Conservation (phyloP, 768 basidiomycete species). For the Mycena pura region DNA sequence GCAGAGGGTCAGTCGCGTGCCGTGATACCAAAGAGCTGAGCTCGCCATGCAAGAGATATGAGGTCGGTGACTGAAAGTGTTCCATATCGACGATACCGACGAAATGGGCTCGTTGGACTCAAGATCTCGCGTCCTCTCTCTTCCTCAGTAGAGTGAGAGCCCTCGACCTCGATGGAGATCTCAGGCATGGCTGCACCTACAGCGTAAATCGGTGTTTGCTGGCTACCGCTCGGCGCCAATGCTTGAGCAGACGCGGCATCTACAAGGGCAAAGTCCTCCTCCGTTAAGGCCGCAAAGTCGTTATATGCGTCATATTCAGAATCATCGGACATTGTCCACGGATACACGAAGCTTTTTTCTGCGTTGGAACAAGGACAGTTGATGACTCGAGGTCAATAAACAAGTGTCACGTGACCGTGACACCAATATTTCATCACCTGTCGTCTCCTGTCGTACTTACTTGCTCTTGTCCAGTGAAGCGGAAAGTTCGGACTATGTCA, state of each 20-base stretch:
- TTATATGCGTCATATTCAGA: slow-evolving; percentile 54
- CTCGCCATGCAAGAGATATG: slow-evolving; percentile 65
- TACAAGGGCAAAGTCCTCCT: slow-evolving; percentile 58
- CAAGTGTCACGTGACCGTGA: not conserved
- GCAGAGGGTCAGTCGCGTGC: not conserved
- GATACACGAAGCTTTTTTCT: not conserved
- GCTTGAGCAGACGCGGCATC: slow-evolving; percentile 41
- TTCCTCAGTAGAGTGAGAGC: not conserved
- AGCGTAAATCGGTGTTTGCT: slow-evolving; percentile 1
- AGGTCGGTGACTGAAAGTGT: slow-evolving; percentile 70
- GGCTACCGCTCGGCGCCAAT: not conserved
- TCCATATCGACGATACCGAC: slow-evolving; percentile 51
- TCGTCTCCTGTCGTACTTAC: too few relatives aligned
- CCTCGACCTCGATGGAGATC: slow-evolving; percentile 44
- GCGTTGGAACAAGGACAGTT: not conserved
- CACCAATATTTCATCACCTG: too few relatives aligned
- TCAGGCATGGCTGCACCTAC: slow-evolving; percentile 34
- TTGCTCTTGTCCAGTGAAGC: too few relatives aligned
- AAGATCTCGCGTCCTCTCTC: not conserved
- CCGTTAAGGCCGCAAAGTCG: slow-evolving; percentile 62
- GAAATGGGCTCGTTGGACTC: slow-evolving; percentile 46
- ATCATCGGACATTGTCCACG: slow-evolving; percentile 32
- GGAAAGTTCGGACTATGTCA: too few relatives aligned
- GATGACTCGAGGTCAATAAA: not conserved
- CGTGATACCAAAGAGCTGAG: slow-evolving; percentile 12